phyloP scores from a whole-genome alignment of 805 yeast genomes.

The Phaffomyces thermotolerans region DNA sequence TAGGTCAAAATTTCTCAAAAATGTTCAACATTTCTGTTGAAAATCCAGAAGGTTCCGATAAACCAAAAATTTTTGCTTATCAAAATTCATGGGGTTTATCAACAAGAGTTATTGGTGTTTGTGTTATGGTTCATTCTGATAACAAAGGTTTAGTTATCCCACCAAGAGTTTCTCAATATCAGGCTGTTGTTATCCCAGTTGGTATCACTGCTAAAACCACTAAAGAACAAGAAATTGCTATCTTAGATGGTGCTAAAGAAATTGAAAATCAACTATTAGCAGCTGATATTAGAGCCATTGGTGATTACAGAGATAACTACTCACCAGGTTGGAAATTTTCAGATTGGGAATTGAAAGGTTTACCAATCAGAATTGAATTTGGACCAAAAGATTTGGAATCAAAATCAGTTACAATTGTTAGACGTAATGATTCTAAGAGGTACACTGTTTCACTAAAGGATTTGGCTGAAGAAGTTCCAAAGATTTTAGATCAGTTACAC shows the following conservation, averaged over 20 bases:
- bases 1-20: constrained; percentile 97
- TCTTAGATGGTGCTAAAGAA: constrained; percentile 61
- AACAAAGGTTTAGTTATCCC: constrained; percentile 97
- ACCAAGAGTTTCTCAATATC: constrained; percentile 91
- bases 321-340: constrained; percentile 99
- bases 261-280: constrained; percentile 56
- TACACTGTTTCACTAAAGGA: constrained; percentile 56
- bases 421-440: constrained; percentile 87
- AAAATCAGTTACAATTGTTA: constrained; percentile 76
- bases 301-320: constrained; percentile 90
- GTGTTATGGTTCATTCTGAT: constrained; percentile 98
- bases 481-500: constrained; percentile 78
- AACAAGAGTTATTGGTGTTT: constrained; percentile 97
- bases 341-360: constrained; percentile 94
- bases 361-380: constrained; percentile 86
- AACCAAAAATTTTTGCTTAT: constrained; percentile 81
- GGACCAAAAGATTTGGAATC: constrained; percentile 93
- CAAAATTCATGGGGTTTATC: constrained; percentile 99
- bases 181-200: constrained; percentile 89
- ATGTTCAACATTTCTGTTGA: constrained; percentile 96
- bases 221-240: constrained; percentile 62
- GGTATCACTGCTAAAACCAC: constrained; percentile 87
- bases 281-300: constrained; percentile 65
- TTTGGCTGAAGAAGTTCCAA: constrained; percentile 60
- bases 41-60: constrained; percentile 85